phyloP scores from a whole-genome alignment of 306 rosid genomes.

The Pterocarpus macrocarpus region DNA sequence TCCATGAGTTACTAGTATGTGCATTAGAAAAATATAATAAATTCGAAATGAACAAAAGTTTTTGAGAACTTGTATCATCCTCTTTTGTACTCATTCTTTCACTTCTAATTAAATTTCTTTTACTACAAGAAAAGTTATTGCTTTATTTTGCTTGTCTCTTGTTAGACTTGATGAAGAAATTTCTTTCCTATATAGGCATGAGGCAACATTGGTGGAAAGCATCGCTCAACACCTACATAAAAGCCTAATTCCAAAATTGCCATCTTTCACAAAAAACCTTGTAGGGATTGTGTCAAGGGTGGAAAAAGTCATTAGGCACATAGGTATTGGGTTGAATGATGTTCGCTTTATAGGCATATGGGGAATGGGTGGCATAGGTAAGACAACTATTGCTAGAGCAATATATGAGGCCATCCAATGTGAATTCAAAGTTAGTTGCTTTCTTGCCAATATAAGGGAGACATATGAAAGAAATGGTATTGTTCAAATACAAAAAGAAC shows the following conservation, averaged over 20 bases:
- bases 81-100: neutral
- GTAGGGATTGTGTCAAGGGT: conserved; percentile 51
- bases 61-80: too few relatives aligned
- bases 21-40: too few relatives aligned
- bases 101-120: neutral
- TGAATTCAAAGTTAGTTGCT: conserved; percentile 31
- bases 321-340: conserved; percentile 1
- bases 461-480: conserved; percentile 14
- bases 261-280: conserved; percentile 18
- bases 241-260: conserved; percentile 33
- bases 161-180: too few relatives aligned
- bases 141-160: neutral
- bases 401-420: conserved; percentile 41
- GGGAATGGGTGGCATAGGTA: conserved; percentile 54
- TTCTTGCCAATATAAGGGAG: conserved; percentile 46
- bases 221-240: conserved; percentile 28
- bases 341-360: conserved; percentile 54
- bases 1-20: too few relatives aligned
- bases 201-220: conserved; percentile 43
- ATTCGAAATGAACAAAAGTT: too few relatives aligned
- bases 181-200: conserved; percentile 39
- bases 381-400: conserved; percentile 49
- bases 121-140: neutral
- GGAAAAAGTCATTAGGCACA: conserved; percentile 21
- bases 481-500: conserved; percentile 39